A percentile compares a stretch with the other conserved stretches of the same genome.
Conservation (phyloP, 345 rosid species). For the Mercurialis annua region DNA sequence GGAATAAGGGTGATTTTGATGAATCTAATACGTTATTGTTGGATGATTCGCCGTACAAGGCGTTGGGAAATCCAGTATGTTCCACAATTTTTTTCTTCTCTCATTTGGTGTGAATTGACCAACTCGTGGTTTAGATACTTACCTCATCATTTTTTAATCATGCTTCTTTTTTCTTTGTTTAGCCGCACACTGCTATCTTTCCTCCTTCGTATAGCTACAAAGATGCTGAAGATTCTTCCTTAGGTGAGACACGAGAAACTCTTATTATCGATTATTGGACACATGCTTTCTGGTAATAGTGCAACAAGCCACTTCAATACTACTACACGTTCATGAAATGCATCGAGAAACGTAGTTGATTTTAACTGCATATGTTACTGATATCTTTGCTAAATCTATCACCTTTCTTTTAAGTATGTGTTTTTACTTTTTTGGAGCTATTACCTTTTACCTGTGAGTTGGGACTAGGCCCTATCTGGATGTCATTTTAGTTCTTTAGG, state of each 20-base stretch:
- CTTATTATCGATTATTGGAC: background rate
- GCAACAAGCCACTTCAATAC: background rate
- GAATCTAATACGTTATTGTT: conserved; percentile 27
- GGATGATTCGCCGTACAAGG: conserved; percentile 36
- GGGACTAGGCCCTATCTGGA: background rate
- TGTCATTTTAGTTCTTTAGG: background rate
- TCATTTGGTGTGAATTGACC: background rate
- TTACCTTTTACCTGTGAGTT: background rate
- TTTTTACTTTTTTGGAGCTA: background rate
- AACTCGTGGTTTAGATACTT: background rate
- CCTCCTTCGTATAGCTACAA: conserved; percentile 53
- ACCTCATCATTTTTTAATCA: conserved; percentile 9
- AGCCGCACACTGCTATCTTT: conserved; percentile 76
- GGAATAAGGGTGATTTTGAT: conserved; percentile 21
- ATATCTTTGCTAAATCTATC: no score
- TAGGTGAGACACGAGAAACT: conserved; percentile 60
- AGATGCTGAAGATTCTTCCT: conserved; percentile 44
- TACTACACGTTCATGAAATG: background rate
- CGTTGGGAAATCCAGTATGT: conserved; percentile 32
- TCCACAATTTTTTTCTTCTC: background rate
- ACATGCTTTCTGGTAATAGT: background rate
- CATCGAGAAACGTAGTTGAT: background rate
- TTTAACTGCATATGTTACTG: background rate
- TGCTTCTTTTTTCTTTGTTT: conserved; percentile 17
- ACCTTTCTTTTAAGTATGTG: background rate